phyloP scores from a whole-genome alignment of 495 filamentous ascomycete species.

The Elaphomyces granulatus region DNA sequence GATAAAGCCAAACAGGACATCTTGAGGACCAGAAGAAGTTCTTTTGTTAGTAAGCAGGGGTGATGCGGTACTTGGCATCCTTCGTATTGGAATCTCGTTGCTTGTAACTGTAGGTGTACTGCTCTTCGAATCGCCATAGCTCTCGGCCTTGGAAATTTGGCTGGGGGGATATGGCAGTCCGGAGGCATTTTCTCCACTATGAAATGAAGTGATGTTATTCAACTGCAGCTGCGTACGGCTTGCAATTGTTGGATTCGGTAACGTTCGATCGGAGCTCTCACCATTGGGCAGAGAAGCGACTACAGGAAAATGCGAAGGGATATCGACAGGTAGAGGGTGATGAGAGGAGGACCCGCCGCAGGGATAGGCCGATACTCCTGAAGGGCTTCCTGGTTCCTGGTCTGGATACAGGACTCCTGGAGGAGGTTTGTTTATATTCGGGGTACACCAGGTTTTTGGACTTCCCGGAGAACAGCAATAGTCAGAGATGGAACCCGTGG shows the following conservation, averaged over 20 bases:
- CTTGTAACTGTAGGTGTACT: slow-evolving; percentile 1
- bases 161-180: slow-evolving; percentile 5
- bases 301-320: slow-evolving; percentile 9
- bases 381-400: slow-evolving; percentile 9
- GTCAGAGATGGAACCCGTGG: slow-evolving; percentile 15
- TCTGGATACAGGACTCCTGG: slow-evolving; percentile 24
- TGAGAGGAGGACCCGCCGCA: slow-evolving; percentile 19
- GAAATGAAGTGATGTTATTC: slow-evolving; percentile 4
- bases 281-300: slow-evolving; percentile 14
- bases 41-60: slow-evolving; percentile 8
- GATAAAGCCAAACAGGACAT: slow-evolving; percentile 19
- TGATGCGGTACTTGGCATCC: slow-evolving; percentile 8
- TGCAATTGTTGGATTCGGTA: slow-evolving; percentile 28
- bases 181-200: slow-evolving; percentile 6
- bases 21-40: slow-evolving; percentile 11
- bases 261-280: slow-evolving; percentile 20
- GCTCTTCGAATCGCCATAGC: slow-evolving; percentile 8
- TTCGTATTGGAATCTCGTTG: slow-evolving; percentile 5
- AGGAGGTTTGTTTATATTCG: no score
- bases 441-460: neutral
- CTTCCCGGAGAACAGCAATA: slow-evolving; percentile 15
- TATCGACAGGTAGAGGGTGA: slow-evolving; percentile 10
- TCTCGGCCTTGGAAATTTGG: slow-evolving; percentile 3
- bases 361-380: slow-evolving; percentile 16
- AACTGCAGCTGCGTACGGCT: slow-evolving; percentile 12